phyloP scores from a whole-genome alignment of 177 flowering plant genomes.

The Vitis hybrid region DNA sequence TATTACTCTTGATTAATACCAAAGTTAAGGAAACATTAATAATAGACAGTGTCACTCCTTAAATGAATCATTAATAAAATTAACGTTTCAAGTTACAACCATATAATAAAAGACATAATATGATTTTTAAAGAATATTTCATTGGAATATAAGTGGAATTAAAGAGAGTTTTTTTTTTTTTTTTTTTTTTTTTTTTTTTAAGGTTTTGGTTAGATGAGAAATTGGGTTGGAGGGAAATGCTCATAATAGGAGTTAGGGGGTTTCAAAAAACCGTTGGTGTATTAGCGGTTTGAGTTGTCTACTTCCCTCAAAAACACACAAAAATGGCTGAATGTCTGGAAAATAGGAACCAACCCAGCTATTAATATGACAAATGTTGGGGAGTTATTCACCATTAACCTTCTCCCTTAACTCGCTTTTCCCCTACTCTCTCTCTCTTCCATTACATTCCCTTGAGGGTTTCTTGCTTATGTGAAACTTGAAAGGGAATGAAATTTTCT shows the following conservation, averaged over 20 bases:
- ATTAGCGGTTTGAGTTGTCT: constrained; percentile 8
- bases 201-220: too few relatives aligned
- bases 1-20: too few relatives aligned
- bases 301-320: not conserved
- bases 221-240: too few relatives aligned
- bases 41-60: too few relatives aligned
- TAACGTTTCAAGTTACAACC: too few relatives aligned
- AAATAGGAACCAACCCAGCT: constrained; percentile 18
- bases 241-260: not conserved
- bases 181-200: too few relatives aligned
- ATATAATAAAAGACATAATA: too few relatives aligned
- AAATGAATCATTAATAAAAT: too few relatives aligned
- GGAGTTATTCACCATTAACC: constrained; percentile 6
- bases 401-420: constrained; percentile 3
- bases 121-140: too few relatives aligned
- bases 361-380: constrained; percentile 26
- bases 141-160: too few relatives aligned
- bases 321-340: constrained; percentile 3
- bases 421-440: not conserved
- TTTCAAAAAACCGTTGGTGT: constrained; percentile 20
- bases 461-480: constrained; percentile 15
- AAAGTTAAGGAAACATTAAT: too few relatives aligned
- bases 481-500: constrained; percentile 19
- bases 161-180: too few relatives aligned
- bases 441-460: constrained; percentile 28